A percentile compares a stretch with the other conserved stretches of the same genome.
Conservation (phyloP, 768 basidiomycete genomes). For the Russula virescens region DNA sequence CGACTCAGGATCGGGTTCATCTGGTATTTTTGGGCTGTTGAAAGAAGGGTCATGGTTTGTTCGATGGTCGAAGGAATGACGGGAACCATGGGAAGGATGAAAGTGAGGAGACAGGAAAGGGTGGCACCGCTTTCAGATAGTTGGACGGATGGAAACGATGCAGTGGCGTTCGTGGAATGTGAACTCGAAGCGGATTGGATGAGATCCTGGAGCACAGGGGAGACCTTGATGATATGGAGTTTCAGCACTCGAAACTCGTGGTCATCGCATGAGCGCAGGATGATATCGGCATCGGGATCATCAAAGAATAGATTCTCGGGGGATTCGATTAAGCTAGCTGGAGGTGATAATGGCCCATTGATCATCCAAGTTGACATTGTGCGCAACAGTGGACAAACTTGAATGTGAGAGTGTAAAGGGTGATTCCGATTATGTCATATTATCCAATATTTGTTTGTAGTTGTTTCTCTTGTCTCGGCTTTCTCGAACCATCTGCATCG, state of each 20-base stretch:
- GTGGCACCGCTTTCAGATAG: not conserved
- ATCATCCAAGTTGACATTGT: too few relatives aligned
- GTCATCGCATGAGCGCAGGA: slow-evolving; percentile 39
- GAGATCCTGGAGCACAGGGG: slow-evolving; percentile 29
- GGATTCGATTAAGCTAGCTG: too few relatives aligned
- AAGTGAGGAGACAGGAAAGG: slow-evolving; percentile 2
- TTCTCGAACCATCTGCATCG: too few relatives aligned
- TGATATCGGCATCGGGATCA: slow-evolving; percentile 37
- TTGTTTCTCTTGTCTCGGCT: too few relatives aligned
- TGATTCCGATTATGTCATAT: too few relatives aligned
- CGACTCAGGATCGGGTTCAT: not conserved
- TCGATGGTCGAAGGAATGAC: not conserved
- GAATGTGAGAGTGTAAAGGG: too few relatives aligned
- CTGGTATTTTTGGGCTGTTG: slow-evolving; percentile 6
- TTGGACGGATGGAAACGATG: not conserved
- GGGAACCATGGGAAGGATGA: slow-evolving; percentile 1
- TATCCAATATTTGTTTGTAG: too few relatives aligned
- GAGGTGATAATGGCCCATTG: too few relatives aligned
- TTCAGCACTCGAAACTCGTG: slow-evolving; percentile 41
- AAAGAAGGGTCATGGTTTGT: not conserved
- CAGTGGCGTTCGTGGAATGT: not conserved
- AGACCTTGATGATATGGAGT: slow-evolving; percentile 38
- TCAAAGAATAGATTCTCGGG: not conserved
- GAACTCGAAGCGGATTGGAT: not conserved
- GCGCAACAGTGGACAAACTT: too few relatives aligned